Evolutionary conservation across 2,329 filamentous ascomycete species (phyloP).

Genomic region (Aspergillus pseudoviridinutans): DNA sequence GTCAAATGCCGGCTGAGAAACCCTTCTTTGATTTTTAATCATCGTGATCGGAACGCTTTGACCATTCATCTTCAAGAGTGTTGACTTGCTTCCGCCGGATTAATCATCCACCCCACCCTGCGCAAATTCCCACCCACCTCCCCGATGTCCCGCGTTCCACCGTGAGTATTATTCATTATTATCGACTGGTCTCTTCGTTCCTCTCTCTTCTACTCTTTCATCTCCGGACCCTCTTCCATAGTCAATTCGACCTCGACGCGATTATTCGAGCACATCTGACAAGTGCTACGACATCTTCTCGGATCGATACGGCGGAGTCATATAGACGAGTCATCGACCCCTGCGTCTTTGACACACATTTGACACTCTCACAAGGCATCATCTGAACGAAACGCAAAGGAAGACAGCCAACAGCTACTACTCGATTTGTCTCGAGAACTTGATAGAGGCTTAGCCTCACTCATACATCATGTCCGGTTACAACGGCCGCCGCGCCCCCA

Average conservation of each 20-base stretch:
- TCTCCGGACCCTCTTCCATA: background rate
- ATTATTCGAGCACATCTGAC: background rate
- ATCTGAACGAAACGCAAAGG: background rate
- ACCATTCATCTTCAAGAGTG: no score
- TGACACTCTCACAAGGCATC: background rate
- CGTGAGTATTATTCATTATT: background rate
- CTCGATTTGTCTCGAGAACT: background rate
- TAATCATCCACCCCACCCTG: background rate
- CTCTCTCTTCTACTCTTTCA: background rate
- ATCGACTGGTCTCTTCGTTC: background rate
- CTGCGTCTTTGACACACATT: background rate
- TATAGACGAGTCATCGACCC: background rate
- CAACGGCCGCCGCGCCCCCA: constrained; percentile 73
- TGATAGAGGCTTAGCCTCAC: constrained; percentile 11
- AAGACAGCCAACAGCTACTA: background rate
- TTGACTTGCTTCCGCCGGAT: constrained; percentile 3
- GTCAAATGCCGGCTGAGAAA: background rate
- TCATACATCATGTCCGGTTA: constrained; percentile 62
- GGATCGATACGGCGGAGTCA: background rate
- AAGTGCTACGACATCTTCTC: background rate
- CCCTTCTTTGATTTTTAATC: background rate
- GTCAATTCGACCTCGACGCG: background rate
- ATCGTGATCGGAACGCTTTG: background rate
- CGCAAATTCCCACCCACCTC: background rate
- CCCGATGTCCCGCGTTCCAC: background rate